Conservation (phyloP, 1,284 basidiomycete species). For the Coniophora puteana region DNA sequence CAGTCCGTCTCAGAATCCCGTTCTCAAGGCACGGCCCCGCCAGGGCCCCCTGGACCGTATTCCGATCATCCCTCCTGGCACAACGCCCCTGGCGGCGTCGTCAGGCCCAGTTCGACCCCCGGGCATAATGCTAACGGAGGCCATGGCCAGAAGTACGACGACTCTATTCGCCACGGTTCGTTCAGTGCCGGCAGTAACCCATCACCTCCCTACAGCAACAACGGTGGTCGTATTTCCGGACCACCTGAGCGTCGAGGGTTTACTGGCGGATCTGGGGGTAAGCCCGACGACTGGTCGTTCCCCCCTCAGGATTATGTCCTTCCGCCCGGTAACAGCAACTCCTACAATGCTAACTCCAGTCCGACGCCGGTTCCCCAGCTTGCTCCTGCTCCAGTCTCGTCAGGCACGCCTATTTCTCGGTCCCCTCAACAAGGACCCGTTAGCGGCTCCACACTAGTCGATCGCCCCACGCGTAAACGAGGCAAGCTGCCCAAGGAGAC, state of each 20-base stretch:
- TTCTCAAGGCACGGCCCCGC: too few relatives aligned
- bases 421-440: constrained; percentile 47
- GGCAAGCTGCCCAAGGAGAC: constrained; percentile 89
- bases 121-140: constrained; percentile 41
- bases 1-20: constrained; percentile 4
- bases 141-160: constrained; percentile 59
- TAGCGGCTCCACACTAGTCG: constrained; percentile 61
- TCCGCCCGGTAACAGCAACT: constrained; percentile 18
- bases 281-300: constrained; percentile 40
- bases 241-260: constrained; percentile 54
- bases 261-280: constrained; percentile 18
- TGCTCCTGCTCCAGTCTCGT: constrained; percentile 36
- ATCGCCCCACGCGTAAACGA: constrained; percentile 72
- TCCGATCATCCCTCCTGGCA: constrained; percentile 27
- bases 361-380: constrained; percentile 32
- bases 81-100: constrained; percentile 34
- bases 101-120: constrained; percentile 56
- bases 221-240: constrained; percentile 64
- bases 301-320: constrained; percentile 28
- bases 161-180: constrained; percentile 58
- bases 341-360: constrained; percentile 20
- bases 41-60: constrained; percentile 16
- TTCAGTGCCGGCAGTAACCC: too few relatives aligned
- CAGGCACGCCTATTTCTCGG: constrained; percentile 41
- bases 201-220: constrained; percentile 50